Evolutionary conservation across 768 basidiomycete genomes (phyloP).

Genomic region (Boletus rubropictus): DNA sequence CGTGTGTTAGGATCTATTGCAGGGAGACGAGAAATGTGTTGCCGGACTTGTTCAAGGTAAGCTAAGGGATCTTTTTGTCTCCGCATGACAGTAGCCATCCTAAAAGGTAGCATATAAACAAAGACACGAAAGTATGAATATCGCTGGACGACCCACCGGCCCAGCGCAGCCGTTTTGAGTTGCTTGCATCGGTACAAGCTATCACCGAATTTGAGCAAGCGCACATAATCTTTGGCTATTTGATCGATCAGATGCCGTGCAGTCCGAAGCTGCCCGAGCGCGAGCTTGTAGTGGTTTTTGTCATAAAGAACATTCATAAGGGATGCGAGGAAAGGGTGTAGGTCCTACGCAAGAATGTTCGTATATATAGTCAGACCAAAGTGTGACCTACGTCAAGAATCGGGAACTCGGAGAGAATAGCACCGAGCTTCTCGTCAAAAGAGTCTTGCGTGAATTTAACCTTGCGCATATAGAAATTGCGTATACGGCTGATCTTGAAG

Average conservation of each 20-base stretch:
- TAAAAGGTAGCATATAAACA: slow-evolving; percentile 23
- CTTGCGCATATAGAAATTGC: slow-evolving; percentile 98
- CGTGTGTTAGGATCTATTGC: slow-evolving; percentile 98
- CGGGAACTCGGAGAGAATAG: slow-evolving; percentile 93
- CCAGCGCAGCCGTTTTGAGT: slow-evolving; percentile 93
- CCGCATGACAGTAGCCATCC: slow-evolving; percentile 98
- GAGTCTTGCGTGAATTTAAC: slow-evolving; percentile 98
- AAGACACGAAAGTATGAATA: not conserved
- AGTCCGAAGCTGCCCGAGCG: slow-evolving; percentile 93
- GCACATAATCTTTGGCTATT: slow-evolving; percentile 94
- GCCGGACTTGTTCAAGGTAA: slow-evolving; percentile 97
- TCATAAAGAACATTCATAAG: slow-evolving; percentile 98
- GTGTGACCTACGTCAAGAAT: slow-evolving; percentile 78
- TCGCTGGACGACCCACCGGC: slow-evolving; percentile 62
- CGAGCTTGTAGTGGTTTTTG: slow-evolving; percentile 99
- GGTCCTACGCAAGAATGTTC: slow-evolving; percentile 44
- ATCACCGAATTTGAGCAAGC: slow-evolving; percentile 96
- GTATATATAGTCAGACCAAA: not conserved
- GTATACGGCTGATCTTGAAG: slow-evolving; percentile 98
- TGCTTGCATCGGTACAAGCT: slow-evolving; percentile 97
- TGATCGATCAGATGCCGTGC: slow-evolving; percentile 95
- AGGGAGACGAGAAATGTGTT: slow-evolving; percentile 97
- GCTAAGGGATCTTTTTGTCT: slow-evolving; percentile 98
- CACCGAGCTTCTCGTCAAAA: slow-evolving; percentile 92
- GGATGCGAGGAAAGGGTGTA: slow-evolving; percentile 94